Base-by-base conservation (phyloP, 2,329 filamentous ascomycete species). In the Ciborinia camelliae region DNA sequence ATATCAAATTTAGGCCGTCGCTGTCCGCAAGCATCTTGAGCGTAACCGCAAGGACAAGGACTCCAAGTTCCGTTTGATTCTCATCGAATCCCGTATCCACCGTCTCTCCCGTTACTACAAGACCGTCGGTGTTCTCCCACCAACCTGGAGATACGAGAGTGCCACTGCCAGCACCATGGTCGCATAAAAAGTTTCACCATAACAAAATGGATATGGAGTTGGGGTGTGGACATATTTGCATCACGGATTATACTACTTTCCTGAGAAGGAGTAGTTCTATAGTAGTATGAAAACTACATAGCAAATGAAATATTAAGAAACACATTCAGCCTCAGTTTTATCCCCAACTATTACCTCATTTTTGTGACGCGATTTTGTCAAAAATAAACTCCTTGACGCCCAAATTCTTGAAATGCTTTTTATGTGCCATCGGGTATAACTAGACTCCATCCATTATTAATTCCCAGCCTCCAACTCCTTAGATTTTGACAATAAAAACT, bases 31-130 rank as follows among this genome's bases (percentile, higher is more conserved):
- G 91, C 96, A 99, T 85, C 92, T 99, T 75, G 92, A 97, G 89
- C 92, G 92, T 84, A 99, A 99, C 90, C 94, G 95, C 84, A 99
- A 99, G 89, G 95, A 99, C 88, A 96, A 92, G 87, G 95, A 99
- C 87, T 91, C 90, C 86, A 99, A 99, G 88, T 99, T 99, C 91
- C 94, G 95, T 80, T 91, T 99, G 73, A 99, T 99, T 94, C 90
- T 99, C 76, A 96, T 99, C 84, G 95, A 99, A 88, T 98, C 95
- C 80, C 92, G 96, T 84, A 98, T 99, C 83, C 95, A 99, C 90
- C 94, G 95, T 85, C 90, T 99, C 75, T 95, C 92, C 79, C 90
- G 95, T 76, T 98, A 98, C 90, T 99, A 98, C 91, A 98, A 97
- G 91, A 94, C 92, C 80, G 94, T 88, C 78, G 86, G 86, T 79